Evolutionary conservation across 1,284 basidiomycete species (phyloP), one percentile per base, ranked within the genome.

Genomic region (Psilocybe mexicana): DNA sequence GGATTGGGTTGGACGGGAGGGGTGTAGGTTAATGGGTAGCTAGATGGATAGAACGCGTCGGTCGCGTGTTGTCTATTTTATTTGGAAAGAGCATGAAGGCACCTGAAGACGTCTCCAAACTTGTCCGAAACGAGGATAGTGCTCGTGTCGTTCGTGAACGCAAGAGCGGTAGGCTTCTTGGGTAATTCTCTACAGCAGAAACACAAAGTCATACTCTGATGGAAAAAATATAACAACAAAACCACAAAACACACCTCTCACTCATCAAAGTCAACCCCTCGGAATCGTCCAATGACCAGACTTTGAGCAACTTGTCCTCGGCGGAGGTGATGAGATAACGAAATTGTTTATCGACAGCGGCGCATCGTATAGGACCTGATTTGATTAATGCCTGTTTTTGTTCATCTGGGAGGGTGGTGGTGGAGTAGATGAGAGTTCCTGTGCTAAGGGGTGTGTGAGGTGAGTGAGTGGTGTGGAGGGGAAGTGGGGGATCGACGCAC

Each of bases 61-160:
- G 8, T 4, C 8, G 30, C 5, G 30, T 33, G 30, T 33, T 8
- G 30, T 6, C 18, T 18, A 33, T 33, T 33, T 4, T 25, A 61
- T 74, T 50, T 18, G 18, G 18, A 18, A 18, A 18, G 18, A 18
- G 18, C 18, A 18, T 18, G 18, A 18, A 18, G 18, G 18, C 55
- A 87, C 90, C 84, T 85, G 74, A 92, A 93, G 14, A 94, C 80
- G 66, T 94, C 93, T 0, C 93, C 92, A 63, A 94, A 94, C 69
- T 94, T 94, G 73, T 94, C 93, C n/a, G 86, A 82, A 12, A 86
- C 84, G 12, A 91, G 74, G 63, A 90, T 86, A 12, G 77, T 85
- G 60, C 86, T 77, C 0, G 78, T 77, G 52, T 86, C 79, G 12
- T 68, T 73, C 0, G 84, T 86, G 65, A 94, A 85, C 0, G 69